Evolutionary conservation across 768 basidiomycete species (phyloP), one percentile per base, ranked within the genome.

Genomic region (Pleurotus salmoneostramineus): DNA sequence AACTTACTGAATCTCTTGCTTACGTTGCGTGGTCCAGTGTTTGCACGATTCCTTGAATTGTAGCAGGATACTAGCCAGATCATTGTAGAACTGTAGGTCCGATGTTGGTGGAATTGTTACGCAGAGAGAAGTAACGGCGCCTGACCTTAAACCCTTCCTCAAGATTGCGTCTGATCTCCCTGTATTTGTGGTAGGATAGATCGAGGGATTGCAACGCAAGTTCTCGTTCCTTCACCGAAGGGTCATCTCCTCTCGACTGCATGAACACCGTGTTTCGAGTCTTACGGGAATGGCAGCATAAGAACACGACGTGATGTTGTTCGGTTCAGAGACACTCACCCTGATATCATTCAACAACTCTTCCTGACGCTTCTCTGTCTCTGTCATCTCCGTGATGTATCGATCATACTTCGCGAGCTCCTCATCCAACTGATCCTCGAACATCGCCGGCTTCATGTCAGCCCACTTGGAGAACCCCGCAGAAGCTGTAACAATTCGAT

Each of bases 111-210:
- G 37, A 12, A 45, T 21, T 35, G 8, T 5, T 43, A 2, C 31
- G 27, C 34, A 35, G 40, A 17, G 4, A n/a, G 21, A 44, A 15
- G 34, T 43, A 10, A 58, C 44, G 44, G 45, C 34, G 31, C 61
- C 72, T 11, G 63, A 89, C 93, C 76, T 92, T 89, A 64, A 90
- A 78, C 4, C 95, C 95, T 67, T 98, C 96, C 42, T 91, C 87
- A 5, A 97, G 74, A 70, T 98, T 95, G 50, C 83, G 81, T 2
- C 77, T 78, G 11, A 97, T 89, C 68, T 98, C 95, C 56, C 81
- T 78, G 70, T 94, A 97, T 65, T 93, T 93, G 72, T 87, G 87
- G 71, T 91, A 91, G 0, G 95, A 91, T 8, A 88, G 70, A 61
- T 96, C 93, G 44, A 96, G 83, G 10, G 84, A 83, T 66, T 93